Conservation (phyloP, 495 filamentous ascomycete species). For the Penicillium taxi region DNA sequence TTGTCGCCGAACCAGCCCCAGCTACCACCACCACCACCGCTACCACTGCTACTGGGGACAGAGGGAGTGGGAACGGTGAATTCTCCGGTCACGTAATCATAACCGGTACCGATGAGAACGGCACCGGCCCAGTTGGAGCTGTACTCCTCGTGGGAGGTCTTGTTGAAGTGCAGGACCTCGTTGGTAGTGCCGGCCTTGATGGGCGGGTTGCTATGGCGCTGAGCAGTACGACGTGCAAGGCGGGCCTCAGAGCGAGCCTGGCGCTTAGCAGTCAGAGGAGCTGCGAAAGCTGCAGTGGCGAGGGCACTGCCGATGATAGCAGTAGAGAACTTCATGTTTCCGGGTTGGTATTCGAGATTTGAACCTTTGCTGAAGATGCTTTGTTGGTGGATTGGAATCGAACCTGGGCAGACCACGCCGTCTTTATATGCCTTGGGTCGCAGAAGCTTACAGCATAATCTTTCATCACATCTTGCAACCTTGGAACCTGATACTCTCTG, state of each 20-base stretch:
- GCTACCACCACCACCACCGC: conserved; percentile 30
- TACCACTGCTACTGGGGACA: conserved; percentile 29
- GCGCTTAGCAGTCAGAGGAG: conserved; percentile 19
- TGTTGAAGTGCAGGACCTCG: conserved; percentile 12
- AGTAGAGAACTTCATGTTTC: conserved; percentile 25
- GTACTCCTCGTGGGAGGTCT: conserved; percentile 28
- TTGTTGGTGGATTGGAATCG: background rate
- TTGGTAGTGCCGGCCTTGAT: conserved; percentile 14
- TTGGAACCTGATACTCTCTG: background rate
- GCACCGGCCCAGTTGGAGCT: conserved; percentile 50
- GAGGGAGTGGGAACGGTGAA: conserved; percentile 46
- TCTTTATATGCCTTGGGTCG: background rate
- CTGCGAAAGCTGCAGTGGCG: conserved; percentile 15
- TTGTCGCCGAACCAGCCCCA: no score
- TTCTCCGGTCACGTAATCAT: conserved; percentile 38
- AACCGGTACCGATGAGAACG: conserved; percentile 37
- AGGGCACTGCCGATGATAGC: conserved; percentile 11
- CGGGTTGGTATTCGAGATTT: background rate
- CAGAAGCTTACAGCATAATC: background rate
- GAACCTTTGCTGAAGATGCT: background rate
- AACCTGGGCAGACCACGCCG: background rate
- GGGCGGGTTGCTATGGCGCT: conserved; percentile 15
- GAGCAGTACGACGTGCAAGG: conserved; percentile 5
- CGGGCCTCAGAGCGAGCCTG: conserved; percentile 19
- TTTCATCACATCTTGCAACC: background rate